A percentile compares a stretch with the other conserved stretches of the same genome.
Conservation (phyloP, 106 monocot genomes). For the Platanthera guangdongensis region DNA sequence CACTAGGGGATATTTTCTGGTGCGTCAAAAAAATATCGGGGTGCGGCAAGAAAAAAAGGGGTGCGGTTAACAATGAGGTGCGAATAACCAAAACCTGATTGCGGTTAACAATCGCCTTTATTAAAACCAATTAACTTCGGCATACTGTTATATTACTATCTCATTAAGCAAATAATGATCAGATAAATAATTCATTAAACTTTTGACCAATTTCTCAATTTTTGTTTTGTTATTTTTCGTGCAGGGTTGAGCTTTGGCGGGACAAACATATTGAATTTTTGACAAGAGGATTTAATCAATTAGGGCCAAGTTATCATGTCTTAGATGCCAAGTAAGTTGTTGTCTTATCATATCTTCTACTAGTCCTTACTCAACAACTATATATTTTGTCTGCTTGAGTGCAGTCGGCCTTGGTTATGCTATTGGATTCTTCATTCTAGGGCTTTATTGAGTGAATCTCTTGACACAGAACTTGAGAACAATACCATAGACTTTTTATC, state of each 20-base stretch:
- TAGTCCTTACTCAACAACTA: background rate
- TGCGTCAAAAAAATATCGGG: too few species aligned
- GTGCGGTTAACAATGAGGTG: too few species aligned
- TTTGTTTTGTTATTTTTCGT: background rate
- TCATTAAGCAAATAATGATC: background rate
- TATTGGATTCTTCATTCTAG: slow-evolving; percentile 95
- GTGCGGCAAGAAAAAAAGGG: too few species aligned
- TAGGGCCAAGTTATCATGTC: slow-evolving; percentile 57
- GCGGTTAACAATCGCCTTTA: too few species aligned
- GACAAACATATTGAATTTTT: slow-evolving; percentile 80
- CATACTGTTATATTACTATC: background rate
- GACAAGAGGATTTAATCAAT: slow-evolving; percentile 45
- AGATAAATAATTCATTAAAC: background rate
- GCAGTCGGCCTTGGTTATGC: slow-evolving; percentile 96
- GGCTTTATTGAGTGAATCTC: slow-evolving; percentile 50
- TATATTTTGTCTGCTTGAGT: slow-evolving; percentile 1
- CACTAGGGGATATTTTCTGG: too few species aligned
- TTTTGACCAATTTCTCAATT: background rate
- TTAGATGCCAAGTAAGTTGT: slow-evolving; percentile 82
- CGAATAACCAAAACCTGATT: too few species aligned
- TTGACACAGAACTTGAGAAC: slow-evolving; percentile 62
- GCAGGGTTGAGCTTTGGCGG: slow-evolving; percentile 81
- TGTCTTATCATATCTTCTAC: background rate
- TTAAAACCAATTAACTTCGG: background rate
- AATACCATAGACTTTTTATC: slow-evolving; percentile 66